Conservation (phyloP, 2,329 filamentous ascomycete genomes). For the Sarocladium brachiariae region DNA sequence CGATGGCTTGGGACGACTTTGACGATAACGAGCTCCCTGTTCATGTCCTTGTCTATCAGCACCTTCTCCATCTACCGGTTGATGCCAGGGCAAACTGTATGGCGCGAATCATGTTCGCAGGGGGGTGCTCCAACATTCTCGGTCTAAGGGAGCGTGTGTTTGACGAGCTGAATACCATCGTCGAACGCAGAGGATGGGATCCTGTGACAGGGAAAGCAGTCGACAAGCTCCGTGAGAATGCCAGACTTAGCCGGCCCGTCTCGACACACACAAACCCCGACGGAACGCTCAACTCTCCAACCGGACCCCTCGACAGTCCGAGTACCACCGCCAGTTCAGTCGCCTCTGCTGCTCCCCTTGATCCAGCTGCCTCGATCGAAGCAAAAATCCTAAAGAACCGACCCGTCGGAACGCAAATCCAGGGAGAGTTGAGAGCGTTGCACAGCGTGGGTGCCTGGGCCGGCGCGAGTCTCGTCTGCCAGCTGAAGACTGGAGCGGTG, state of each 20-base stretch:
- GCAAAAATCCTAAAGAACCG: conserved; percentile 29
- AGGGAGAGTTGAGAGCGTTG: conserved; percentile 57
- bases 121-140: conserved; percentile 70
- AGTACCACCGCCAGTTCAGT: conserved; percentile 10
- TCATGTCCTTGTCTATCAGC: conserved; percentile 67
- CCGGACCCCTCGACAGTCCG: conserved; percentile 14
- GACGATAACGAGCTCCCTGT: conserved; percentile 85
- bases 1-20: conserved; percentile 47
- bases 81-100: conserved; percentile 83
- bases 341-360: not conserved
- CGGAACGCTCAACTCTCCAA: conserved; percentile 16
- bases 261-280: conserved; percentile 7
- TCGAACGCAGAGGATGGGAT: conserved; percentile 69
- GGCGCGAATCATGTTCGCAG: conserved; percentile 80
- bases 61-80: conserved; percentile 67
- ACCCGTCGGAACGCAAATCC: conserved; percentile 33
- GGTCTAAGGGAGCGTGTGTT: conserved; percentile 74
- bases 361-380: conserved; percentile 19
- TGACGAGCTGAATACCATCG: conserved; percentile 62
- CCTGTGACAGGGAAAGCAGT: conserved; percentile 64
- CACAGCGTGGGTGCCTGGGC: conserved; percentile 68
- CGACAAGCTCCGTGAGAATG: conserved; percentile 43
- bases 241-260: conserved; percentile 28
- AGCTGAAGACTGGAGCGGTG: conserved; percentile 61
- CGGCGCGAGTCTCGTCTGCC: conserved; percentile 63